A percentile compares a stretch with the other conserved stretches of the same genome.
phyloP scores from a whole-genome alignment of 306 rosid species.

The Bauhinia variegata region DNA sequence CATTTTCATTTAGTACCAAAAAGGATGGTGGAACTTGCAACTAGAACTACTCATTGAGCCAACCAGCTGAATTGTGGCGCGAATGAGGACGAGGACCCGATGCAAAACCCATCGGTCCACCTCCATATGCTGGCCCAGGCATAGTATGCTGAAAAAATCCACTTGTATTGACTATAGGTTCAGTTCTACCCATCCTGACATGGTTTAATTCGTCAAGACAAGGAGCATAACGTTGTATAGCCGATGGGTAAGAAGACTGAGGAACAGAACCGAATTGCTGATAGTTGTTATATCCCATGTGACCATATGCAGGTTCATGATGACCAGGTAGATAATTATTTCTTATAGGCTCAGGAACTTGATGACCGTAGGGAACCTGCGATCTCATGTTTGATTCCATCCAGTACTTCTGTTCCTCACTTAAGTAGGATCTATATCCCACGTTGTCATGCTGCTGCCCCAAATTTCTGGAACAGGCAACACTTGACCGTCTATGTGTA shows the following conservation, averaged over 20 bases:
- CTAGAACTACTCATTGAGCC: conserved; percentile 49
- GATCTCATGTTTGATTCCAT: conserved; percentile 47
- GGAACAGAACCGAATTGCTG: conserved; percentile 27
- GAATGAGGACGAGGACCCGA: conserved; percentile 48
- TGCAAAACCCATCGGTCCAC: conserved; percentile 43
- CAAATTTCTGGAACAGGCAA: conserved; percentile 33
- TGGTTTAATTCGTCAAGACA: conserved; percentile 63
- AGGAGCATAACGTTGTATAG: conserved; percentile 68
- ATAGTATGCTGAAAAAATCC: conserved; percentile 32
- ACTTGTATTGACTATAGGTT: conserved; percentile 27
- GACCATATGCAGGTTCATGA: conserved; percentile 40
- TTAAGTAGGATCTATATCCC: conserved; percentile 40
- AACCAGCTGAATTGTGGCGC: conserved; percentile 54
- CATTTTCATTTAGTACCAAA: conserved; percentile 1
- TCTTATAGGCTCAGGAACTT: conserved; percentile 31
- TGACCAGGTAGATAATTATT: conserved; percentile 36
- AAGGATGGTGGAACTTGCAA: not conserved
- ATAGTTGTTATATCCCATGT: conserved; percentile 34
- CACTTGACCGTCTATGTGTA: conserved; percentile 37
- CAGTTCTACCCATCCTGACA: conserved; percentile 39
- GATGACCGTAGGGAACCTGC: conserved; percentile 46
- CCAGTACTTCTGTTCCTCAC: conserved; percentile 38
- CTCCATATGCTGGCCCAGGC: conserved; percentile 45
- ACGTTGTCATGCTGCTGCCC: conserved; percentile 43
- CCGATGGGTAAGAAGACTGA: conserved; percentile 47